Evolutionary conservation across 106 monocot species (phyloP), one percentile per base, ranked within the genome.

Genomic region (Iris macrosiphon): DNA sequence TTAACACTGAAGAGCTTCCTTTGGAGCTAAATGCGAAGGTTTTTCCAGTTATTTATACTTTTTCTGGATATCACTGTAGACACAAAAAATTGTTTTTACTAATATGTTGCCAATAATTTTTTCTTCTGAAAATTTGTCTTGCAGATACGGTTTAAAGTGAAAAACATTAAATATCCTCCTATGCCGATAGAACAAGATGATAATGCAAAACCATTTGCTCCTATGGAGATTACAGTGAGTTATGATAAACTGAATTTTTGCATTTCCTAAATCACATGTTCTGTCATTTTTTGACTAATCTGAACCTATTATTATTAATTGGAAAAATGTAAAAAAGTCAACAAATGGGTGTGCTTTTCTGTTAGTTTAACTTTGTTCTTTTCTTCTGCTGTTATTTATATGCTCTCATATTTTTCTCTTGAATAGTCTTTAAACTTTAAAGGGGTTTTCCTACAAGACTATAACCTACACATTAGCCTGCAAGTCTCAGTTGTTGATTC

Each of bases 201-300:
- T 40, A 52, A 78, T 67, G 79, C 71, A 50, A 77, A 69, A 33
- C 82, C 85, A 42, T 90, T 89, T 74, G 68, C 86, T 66, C 89
- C 96, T 4, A 96, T 96, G 96, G 77, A 77, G 73, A 78, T 96
- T 44, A 64, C 47, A 61, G 96, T 96, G 48, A 77, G 95, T 72
- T 30, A 10, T 56, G 7, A 25, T 13, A 35, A 31, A 34, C 21
- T 3, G 35, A 34, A 4, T 20, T 35, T n/a, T n/a, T n/a, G n/a
- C n/a, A n/a, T 4, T 34, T 40, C 24, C 12, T 39, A 15, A 40
- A 57, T 23, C 21, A 12, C 37, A 37, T 37, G 8, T 37, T 12
- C 12, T 37, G 15, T 40, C 40, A 12, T 39, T 7, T 25, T 17
- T 21, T 20, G 0, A 34, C 12, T 39, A 19, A 25, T 25, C 11